Evolutionary conservation across 371 early-diverging fungal species (phyloP), one percentile per base, ranked within the genome.

Genomic region (Actinomucor elegans): DNA sequence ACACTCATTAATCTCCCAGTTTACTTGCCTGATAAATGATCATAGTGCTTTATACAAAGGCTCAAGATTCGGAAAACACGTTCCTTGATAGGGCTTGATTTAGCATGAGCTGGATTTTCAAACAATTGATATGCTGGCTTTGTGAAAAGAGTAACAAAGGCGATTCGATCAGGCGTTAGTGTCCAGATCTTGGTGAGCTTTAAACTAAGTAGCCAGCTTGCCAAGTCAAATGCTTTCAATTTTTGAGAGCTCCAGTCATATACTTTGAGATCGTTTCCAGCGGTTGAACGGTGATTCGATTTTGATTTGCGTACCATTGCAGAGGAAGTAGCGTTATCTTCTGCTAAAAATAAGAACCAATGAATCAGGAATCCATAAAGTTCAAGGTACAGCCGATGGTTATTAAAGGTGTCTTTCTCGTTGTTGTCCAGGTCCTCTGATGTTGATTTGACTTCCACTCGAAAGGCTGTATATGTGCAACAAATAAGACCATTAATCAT

Each of bases 91-190:
- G 55, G 66, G 2, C 52, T 63, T n/a, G 79, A 67, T 64, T 89
- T 90, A 15, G 80, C 61, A 26, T 83, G 80, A 5, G 81, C 84
- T 11, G 81, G 69, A 58, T 91, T 89, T 61, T 96, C 95, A 65
- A 97, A 72, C 15, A 91, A 51, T 41, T 90, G 84, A 55, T 88
- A 86, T 8, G 90, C 83, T n/a, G 91, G 81, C 47, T 94, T 95
- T 24, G 88, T 89, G 40, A 95, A 88, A 47, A 94, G 74, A 38
- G 93, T 92, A 52, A 93, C 72, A 51, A 93, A 82, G 1, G 79
- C 75, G 41, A 89, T 88, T 26, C 89, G 77, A 46, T 94, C 94
- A 0, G 91, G 85, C 3, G 87, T 74, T 4, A 92, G 75, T 17
- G 87, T 80, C 86, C 93, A 92, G 5, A 96, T 74, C 37, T 87